phyloP scores from a whole-genome alignment of 2,329 filamentous ascomycete species.

The Botrytis sinoallii region DNA sequence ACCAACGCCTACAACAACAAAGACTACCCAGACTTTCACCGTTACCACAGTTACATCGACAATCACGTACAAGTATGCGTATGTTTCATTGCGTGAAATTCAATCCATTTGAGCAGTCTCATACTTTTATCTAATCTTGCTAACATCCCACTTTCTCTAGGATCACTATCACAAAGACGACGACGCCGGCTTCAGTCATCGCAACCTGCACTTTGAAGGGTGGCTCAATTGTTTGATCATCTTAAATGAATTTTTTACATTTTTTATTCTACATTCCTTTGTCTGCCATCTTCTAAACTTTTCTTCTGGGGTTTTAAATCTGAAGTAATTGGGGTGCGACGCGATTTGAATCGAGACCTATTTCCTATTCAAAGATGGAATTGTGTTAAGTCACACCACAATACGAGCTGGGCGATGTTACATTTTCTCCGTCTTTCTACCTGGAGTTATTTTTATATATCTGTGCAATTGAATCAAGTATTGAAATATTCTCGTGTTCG shows the following conservation, averaged over 20 bases:
- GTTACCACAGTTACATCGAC: background rate
- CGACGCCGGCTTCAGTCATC: constrained; percentile 9
- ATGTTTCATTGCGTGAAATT: background rate
- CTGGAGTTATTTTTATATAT: background rate
- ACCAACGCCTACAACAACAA: constrained; percentile 13
- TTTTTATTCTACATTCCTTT: background rate
- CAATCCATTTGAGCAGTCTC: background rate
- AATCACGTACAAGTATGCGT: constrained; percentile 13
- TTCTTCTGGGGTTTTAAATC: background rate
- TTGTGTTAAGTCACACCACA: background rate
- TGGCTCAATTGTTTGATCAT: background rate
- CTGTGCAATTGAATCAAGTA: background rate
- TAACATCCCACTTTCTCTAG: background rate
- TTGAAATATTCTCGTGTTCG: background rate
- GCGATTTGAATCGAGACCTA: background rate
- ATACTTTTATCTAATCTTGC: background rate
- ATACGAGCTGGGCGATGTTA: background rate
- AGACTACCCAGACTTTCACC: background rate
- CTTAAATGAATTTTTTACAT: background rate
- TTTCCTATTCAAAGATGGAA: background rate
- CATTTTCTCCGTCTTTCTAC: background rate
- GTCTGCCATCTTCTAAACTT: background rate
- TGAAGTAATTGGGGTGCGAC: background rate
- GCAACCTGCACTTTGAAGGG: constrained; percentile 12
- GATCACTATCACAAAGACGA: constrained; percentile 13